Evolutionary conservation across 164 flowering plant species (phyloP).

Genomic region (Berberis vulgaris): DNA sequence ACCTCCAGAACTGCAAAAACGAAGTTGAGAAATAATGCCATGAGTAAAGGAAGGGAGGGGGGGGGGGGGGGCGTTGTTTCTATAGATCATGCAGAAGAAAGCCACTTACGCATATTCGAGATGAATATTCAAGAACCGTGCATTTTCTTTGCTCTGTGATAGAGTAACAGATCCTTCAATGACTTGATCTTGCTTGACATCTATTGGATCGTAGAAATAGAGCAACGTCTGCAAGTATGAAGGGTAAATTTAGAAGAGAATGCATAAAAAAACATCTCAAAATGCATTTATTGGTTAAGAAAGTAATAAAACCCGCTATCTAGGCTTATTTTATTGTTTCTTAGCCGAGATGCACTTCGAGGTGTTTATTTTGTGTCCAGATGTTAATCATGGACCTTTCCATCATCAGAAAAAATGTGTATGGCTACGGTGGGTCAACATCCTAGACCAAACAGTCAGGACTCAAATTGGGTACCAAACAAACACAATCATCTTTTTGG

Average conservation of each 20-base stretch:
- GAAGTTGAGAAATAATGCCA: not conserved
- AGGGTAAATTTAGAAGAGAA: not conserved
- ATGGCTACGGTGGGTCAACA: too few relatives aligned
- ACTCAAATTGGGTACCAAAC: too few relatives aligned
- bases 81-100: not conserved
- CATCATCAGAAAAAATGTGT: too few relatives aligned
- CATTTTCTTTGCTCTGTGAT: constrained; percentile 82
- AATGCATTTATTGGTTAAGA: not conserved
- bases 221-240: constrained; percentile 68
- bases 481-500: too few relatives aligned
- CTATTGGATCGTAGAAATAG: constrained; percentile 83
- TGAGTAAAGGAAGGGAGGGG: not conserved
- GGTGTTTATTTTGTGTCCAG: too few relatives aligned
- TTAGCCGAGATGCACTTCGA: too few relatives aligned
- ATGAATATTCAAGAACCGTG: constrained; percentile 80
- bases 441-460: too few relatives aligned
- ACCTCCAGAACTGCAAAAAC: constrained; percentile 66
- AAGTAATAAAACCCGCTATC: too few relatives aligned
- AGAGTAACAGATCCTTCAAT: constrained; percentile 83
- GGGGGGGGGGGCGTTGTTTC: too few relatives aligned
- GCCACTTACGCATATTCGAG: constrained; percentile 79
- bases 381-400: too few relatives aligned
- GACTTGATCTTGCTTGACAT: constrained; percentile 83
- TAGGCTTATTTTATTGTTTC: too few relatives aligned
- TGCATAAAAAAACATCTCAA: not conserved